A percentile compares a stretch with the other conserved stretches of the same genome.
These are phyloP conservation scores for Escallonia herrerae DNA, from an alignment of 129 eudicot species.

Conservation along the genomic window DNA sequence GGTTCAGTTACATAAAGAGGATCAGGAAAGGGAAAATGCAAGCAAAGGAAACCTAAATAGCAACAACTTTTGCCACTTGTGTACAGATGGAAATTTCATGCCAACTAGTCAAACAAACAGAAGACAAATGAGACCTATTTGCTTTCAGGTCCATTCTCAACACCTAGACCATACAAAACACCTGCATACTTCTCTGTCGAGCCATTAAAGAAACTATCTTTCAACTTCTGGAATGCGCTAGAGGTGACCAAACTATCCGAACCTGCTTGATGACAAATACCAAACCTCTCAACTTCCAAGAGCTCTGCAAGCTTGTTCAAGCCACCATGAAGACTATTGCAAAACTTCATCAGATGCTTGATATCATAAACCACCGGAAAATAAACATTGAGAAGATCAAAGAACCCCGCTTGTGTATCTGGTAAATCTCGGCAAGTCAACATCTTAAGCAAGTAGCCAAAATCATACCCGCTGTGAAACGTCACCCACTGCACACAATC, in stretches of 20 bases:
- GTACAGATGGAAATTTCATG: slow-evolving; percentile 37
- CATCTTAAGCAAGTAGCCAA: slow-evolving; percentile 63
- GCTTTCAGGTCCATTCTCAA: slow-evolving; percentile 55
- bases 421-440: slow-evolving; percentile 53
- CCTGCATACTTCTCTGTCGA: slow-evolving; percentile 65
- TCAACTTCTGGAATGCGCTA: slow-evolving; percentile 54
- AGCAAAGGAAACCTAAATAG: slow-evolving; percentile 28
- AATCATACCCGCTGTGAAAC: slow-evolving; percentile 70
- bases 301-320: slow-evolving; percentile 63
- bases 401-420: slow-evolving; percentile 51
- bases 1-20: slow-evolving; percentile 37
- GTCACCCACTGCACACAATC: slow-evolving; percentile 57
- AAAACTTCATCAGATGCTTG: slow-evolving; percentile 68
- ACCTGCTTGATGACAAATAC: slow-evolving; percentile 66
- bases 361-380: slow-evolving; percentile 64
- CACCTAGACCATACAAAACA: slow-evolving; percentile 66
- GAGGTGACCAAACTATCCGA: slow-evolving; percentile 65
- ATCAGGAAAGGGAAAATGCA: slow-evolving; percentile 20
- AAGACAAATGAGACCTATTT: slow-evolving; percentile 24
- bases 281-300: slow-evolving; percentile 58
- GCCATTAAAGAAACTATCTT: slow-evolving; percentile 50
- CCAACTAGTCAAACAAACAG: slow-evolving; percentile 38
- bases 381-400: slow-evolving; percentile 56
- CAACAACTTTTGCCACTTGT: slow-evolving; percentile 50
- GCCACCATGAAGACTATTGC: slow-evolving; percentile 73